Conservation (phyloP, 2,329 filamentous ascomycete species). For the Fusarium chuoi region DNA sequence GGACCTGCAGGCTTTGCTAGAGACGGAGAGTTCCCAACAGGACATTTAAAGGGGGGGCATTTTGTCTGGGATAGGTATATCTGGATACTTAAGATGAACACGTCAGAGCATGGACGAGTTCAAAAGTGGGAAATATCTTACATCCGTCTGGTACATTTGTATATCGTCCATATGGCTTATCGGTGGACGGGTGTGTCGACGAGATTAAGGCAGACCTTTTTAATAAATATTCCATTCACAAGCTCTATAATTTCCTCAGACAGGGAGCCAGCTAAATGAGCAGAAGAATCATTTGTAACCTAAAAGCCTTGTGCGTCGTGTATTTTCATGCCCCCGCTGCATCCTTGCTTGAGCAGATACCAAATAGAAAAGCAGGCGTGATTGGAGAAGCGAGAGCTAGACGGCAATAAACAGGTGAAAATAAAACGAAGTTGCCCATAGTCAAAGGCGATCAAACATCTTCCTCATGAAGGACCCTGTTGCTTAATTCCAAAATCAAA, state of each 20-base stretch:
- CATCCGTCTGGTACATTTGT: background rate
- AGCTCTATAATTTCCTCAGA: constrained; percentile 20
- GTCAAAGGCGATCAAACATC: constrained; percentile 10
- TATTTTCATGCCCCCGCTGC: constrained; percentile 43
- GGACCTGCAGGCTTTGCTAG: constrained; percentile 53
- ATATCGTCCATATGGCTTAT: background rate
- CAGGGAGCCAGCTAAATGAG: background rate
- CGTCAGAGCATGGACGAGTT: background rate
- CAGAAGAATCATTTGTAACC: constrained; percentile 5
- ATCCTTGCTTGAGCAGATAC: constrained; percentile 26
- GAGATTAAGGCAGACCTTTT: background rate
- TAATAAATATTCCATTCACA: constrained; percentile 1
- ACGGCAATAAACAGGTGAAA: background rate
- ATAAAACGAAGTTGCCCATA: constrained; percentile 19
- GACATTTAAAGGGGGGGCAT: background rate
- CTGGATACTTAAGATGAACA: background rate
- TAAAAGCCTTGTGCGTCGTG: constrained; percentile 34
- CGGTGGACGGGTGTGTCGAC: background rate
- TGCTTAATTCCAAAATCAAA: constrained; percentile 23
- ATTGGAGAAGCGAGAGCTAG: constrained; percentile 19
- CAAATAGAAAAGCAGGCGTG: constrained; percentile 32
- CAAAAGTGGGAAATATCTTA: background rate
- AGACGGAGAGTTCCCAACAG: constrained; percentile 1
- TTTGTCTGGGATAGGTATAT: background rate
- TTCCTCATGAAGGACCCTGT: background rate